phyloP scores from a whole-genome alignment of 2,329 filamentous ascomycete species.

The Dactylella cylindrospora region DNA sequence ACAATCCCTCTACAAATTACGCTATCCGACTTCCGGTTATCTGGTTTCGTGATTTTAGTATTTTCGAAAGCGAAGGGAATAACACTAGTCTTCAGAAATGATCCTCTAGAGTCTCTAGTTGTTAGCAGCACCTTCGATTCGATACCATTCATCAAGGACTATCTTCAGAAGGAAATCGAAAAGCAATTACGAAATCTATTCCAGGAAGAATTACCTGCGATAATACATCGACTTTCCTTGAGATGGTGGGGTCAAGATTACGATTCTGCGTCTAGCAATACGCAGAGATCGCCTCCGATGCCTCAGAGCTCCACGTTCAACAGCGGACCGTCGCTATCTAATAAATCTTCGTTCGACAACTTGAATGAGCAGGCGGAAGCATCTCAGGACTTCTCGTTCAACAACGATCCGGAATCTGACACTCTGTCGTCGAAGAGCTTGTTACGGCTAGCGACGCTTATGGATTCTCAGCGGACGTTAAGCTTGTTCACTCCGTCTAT shows the following conservation, averaged over 20 bases:
- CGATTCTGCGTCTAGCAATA: slow-evolving; percentile 50
- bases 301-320: slow-evolving; percentile 41
- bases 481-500: slow-evolving; percentile 92
- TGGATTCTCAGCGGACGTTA: slow-evolving; percentile 83
- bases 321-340: slow-evolving; percentile 34
- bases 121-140: slow-evolving; percentile 99
- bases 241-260: slow-evolving; percentile 89
- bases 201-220: slow-evolving; percentile 96
- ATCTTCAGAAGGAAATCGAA: slow-evolving; percentile 94
- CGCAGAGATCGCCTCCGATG: slow-evolving; percentile 12
- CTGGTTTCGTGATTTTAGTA: slow-evolving; percentile 94
- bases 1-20: slow-evolving; percentile 98
- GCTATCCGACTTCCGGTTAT: slow-evolving; percentile 89
- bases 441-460: slow-evolving; percentile 75
- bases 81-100: slow-evolving; percentile 95
- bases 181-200: slow-evolving; percentile 87
- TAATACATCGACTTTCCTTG: slow-evolving; percentile 88
- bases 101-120: slow-evolving; percentile 94
- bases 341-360: slow-evolving; percentile 60
- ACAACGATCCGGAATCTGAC: slow-evolving; percentile 74
- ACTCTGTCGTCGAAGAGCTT: slow-evolving; percentile 95
- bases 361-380: slow-evolving; percentile 57
- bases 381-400: slow-evolving; percentile 61
- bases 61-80: slow-evolving; percentile 97
- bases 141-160: slow-evolving; percentile 96